phyloP scores from a whole-genome alignment of 2,329 filamentous ascomycete species.

The Tolypocladium tundrense region DNA sequence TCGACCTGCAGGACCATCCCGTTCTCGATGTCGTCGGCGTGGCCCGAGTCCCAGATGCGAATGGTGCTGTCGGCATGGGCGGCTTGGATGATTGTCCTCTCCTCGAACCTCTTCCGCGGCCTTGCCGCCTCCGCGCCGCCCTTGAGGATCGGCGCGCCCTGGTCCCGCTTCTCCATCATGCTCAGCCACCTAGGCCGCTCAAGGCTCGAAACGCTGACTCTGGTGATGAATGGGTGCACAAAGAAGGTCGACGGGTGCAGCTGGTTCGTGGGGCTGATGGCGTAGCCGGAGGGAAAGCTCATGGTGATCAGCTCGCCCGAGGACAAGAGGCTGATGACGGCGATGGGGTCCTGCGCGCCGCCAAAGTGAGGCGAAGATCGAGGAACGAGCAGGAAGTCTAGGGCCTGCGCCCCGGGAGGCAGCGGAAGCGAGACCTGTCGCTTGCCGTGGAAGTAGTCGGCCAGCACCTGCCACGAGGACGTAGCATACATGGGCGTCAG shows the following conservation, averaged over 20 bases:
- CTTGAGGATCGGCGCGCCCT: slow-evolving; percentile 66
- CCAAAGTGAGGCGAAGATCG: slow-evolving; percentile 75
- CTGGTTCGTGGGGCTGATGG: slow-evolving; percentile 86
- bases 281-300: slow-evolving; percentile 85
- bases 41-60: slow-evolving; percentile 86
- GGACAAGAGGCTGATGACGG: slow-evolving; percentile 65
- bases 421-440: slow-evolving; percentile 60
- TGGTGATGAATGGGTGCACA: slow-evolving; percentile 79
- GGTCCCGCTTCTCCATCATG: slow-evolving; percentile 72
- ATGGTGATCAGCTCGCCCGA: slow-evolving; percentile 85
- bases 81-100: slow-evolving; percentile 74
- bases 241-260: slow-evolving; percentile 80
- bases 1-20: slow-evolving; percentile 73
- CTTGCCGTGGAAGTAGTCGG: slow-evolving; percentile 72
- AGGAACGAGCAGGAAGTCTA: slow-evolving; percentile 76
- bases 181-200: slow-evolving; percentile 79
- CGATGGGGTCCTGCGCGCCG: slow-evolving; percentile 84
- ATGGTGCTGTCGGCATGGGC: slow-evolving; percentile 86
- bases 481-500: slow-evolving; percentile 84
- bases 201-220: slow-evolving; percentile 60
- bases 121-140: slow-evolving; percentile 67
- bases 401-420: slow-evolving; percentile 65
- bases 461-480: slow-evolving; percentile 75
- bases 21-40: slow-evolving; percentile 91
- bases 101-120: slow-evolving; percentile 66